Evolutionary conservation across 164 flowering plant species (phyloP).

Genomic region (Santalum album): DNA sequence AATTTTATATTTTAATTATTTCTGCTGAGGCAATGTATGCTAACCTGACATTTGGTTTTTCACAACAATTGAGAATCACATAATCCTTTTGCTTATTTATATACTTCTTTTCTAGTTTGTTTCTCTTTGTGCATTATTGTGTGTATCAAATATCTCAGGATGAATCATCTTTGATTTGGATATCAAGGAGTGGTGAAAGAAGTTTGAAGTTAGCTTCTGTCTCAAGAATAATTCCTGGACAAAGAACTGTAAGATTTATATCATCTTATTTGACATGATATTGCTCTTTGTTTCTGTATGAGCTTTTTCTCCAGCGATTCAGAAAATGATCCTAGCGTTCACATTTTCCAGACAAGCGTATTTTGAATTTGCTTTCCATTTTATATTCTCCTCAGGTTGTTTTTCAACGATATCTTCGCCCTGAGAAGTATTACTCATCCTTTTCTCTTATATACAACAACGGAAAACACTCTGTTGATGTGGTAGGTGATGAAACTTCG

Average conservation of each 20-base stretch:
- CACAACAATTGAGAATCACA: no score
- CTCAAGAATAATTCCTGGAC: constrained; percentile 89
- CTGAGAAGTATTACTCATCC: constrained; percentile 91
- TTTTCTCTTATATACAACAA: constrained; percentile 86
- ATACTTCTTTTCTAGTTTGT: background rate
- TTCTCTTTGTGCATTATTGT: background rate
- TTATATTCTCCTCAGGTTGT: constrained; percentile 51
- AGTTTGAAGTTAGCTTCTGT: constrained; percentile 80
- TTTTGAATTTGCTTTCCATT: background rate
- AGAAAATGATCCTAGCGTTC: no score
- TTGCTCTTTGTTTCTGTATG: background rate
- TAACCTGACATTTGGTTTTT: no score
- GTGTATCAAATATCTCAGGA: constrained; percentile 47
- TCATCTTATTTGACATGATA: background rate
- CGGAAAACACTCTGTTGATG: constrained; percentile 89
- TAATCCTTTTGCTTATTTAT: background rate
- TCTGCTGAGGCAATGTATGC: no score
- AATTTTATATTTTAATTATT: no score
- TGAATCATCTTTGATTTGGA: constrained; percentile 85
- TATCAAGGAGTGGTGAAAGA: constrained; percentile 77
- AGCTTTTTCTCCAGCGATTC: no score
- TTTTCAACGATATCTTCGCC: constrained; percentile 73
- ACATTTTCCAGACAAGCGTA: no score
- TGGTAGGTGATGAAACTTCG: constrained; percentile 46
- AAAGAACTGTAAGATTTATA: constrained; percentile 77